Percentiles rank a stretch among this genome's conserved stretches.
Evolutionary conservation across 352 stramenopile species (phyloP).

Genomic region (Phytophthora ohioensis): DNA sequence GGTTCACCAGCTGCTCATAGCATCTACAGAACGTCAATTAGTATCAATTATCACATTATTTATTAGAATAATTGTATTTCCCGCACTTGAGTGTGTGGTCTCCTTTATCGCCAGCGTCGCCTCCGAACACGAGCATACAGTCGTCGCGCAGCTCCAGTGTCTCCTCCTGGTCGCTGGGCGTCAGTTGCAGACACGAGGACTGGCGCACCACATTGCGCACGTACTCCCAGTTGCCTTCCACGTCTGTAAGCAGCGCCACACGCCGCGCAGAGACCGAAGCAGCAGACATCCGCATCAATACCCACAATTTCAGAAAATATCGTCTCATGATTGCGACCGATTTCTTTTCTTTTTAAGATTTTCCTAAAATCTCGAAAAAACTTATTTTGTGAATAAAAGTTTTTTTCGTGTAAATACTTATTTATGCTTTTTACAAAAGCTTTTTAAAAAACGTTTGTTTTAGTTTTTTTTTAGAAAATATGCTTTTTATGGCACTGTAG

Average conservation of each 20-base stretch:
- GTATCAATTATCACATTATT: background rate
- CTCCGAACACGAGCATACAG: constrained; percentile 91
- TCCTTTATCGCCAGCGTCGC: constrained; percentile 93
- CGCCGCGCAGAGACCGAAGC: constrained; percentile 36
- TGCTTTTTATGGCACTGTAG: background rate
- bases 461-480: background rate
- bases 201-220: constrained; percentile 70
- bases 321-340: background rate
- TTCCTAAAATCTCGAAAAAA: too few species aligned
- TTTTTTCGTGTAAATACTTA: too few species aligned
- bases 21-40: constrained; percentile 41
- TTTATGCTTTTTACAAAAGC: too few species aligned
- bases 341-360: background rate
- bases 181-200: constrained; percentile 68
- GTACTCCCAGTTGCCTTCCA: constrained; percentile 86
- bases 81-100: constrained; percentile 81
- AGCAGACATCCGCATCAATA: constrained; percentile 12
- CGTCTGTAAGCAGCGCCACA: constrained; percentile 80
- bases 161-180: constrained; percentile 21
- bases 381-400: too few species aligned
- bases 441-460: too few species aligned
- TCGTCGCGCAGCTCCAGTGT: constrained; percentile 71
- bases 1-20: constrained; percentile 82
- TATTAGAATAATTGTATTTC: constrained; percentile 9
- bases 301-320: constrained; percentile 13